These are phyloP conservation scores for Leptographium procerum DNA, from an alignment of 2,329 filamentous ascomycete genomes.

Conservation along the genomic window DNA sequence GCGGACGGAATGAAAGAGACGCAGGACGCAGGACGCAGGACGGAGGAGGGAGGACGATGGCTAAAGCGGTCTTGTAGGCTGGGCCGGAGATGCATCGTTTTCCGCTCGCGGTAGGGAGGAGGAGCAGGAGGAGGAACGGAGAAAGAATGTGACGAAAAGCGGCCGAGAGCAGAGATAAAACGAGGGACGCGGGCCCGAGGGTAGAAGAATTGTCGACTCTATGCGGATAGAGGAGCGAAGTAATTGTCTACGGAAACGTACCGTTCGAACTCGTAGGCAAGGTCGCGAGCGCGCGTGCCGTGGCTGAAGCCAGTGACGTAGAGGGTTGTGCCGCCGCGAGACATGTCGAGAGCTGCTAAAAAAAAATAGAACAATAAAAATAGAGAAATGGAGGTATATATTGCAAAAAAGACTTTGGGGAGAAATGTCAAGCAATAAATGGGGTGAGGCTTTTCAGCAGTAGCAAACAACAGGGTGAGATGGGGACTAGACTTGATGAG, in stretches of 20 bases:
- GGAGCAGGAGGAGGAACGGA: constrained; percentile 22
- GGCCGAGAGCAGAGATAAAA: neutral
- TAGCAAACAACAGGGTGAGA: neutral
- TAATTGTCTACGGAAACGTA: constrained; percentile 48
- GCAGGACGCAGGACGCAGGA: constrained; percentile 5
- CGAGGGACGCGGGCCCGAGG: neutral
- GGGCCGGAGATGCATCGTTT: neutral
- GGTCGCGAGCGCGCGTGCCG: constrained; percentile 94
- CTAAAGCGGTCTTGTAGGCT: neutral
- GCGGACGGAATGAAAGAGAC: neutral
- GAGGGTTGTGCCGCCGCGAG: constrained; percentile 84
- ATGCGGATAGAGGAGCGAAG: neutral
- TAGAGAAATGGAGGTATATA: neutral
- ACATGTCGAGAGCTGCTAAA: constrained; percentile 50
- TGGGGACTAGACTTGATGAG: neutral
- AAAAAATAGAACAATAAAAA: neutral
- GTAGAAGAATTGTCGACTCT: neutral
- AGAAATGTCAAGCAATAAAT: neutral
- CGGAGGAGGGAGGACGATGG: neutral
- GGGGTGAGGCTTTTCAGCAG: neutral
- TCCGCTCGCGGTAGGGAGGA: constrained; percentile 8
- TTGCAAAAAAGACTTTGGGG: neutral
- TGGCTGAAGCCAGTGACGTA: constrained; percentile 99
- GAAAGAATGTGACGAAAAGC: constrained; percentile 14
- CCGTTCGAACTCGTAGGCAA: constrained; percentile 99